phyloP scores from a whole-genome alignment of 306 rosid genomes.

The Prunus armeniaca region DNA sequence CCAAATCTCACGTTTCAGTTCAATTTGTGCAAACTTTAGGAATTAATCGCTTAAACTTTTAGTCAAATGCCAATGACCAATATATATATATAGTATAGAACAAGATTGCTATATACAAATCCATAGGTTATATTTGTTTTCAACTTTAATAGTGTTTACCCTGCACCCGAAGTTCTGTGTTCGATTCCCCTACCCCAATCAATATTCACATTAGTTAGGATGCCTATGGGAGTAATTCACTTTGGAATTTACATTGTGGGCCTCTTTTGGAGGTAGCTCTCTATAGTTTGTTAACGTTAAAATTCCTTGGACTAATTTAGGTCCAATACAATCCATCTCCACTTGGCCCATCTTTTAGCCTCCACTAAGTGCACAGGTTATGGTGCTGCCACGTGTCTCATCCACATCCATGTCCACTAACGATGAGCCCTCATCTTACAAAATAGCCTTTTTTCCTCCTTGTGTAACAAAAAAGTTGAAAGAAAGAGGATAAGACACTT shows the following conservation, averaged over 20 bases:
- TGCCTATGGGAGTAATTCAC: neutral
- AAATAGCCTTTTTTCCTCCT: constrained; percentile 3
- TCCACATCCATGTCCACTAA: constrained; percentile 25
- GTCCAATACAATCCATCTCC: neutral
- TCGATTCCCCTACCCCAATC: too few species aligned
- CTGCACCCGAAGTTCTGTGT: too few species aligned
- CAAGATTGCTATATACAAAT: too few species aligned
- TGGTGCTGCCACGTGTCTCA: constrained; percentile 34
- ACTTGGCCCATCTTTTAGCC: neutral
- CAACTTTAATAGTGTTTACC: too few species aligned
- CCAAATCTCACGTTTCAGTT: neutral
- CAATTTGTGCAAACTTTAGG: neutral
- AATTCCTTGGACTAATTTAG: neutral
- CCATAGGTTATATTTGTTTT: too few species aligned
- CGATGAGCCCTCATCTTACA: constrained; percentile 33
- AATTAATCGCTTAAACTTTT: neutral
- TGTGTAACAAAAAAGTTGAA: neutral
- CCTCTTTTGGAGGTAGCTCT: neutral
- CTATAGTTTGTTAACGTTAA: neutral
- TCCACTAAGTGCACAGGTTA: constrained; percentile 24
- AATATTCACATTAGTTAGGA: too few species aligned
- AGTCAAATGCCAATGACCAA: neutral
- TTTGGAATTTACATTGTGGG: neutral
- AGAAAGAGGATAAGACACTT: constrained; percentile 60
- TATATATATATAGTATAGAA: too few species aligned